A percentile compares a stretch with the other conserved stretches of the same genome.
Evolutionary conservation across 2,329 filamentous ascomycete genomes (phyloP).

Genomic region (Ophiostoma angusticollis): DNA sequence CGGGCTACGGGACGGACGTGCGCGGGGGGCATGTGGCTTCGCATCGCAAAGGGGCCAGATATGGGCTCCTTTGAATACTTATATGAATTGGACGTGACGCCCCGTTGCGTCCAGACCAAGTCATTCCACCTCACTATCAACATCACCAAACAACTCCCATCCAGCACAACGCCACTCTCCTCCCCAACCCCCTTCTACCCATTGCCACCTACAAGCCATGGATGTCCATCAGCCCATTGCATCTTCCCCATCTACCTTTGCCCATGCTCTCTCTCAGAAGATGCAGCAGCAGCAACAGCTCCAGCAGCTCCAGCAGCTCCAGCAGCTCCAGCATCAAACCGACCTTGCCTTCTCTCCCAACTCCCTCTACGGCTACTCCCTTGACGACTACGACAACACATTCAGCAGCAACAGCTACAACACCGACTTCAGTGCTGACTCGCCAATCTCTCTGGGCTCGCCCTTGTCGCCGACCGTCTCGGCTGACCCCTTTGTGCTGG

Average conservation of each 20-base stretch:
- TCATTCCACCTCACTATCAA: conserved; percentile 6
- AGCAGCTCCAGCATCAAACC: conserved; percentile 10
- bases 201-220: conserved; percentile 9
- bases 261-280: conserved; percentile 4
- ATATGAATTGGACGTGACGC: conserved; percentile 7
- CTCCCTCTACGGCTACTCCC: conserved; percentile 16
- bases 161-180: conserved; percentile 1
- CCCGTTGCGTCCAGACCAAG: conserved; percentile 2
- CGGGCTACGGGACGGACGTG: too few relatives aligned
- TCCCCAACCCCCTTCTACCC: not conserved
- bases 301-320: conserved; percentile 16
- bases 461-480: conserved; percentile 20
- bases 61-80: conserved; percentile 5
- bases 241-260: conserved; percentile 3
- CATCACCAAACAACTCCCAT: conserved; percentile 3
- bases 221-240: conserved; percentile 7
- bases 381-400: conserved; percentile 20
- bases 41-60: too few relatives aligned
- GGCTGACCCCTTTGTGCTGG: conserved; percentile 17
- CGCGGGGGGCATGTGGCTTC: too few relatives aligned
- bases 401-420: conserved; percentile 10
- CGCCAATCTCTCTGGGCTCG: conserved; percentile 23
- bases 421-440: conserved; percentile 24
- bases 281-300: conserved; percentile 13
- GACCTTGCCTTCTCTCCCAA: conserved; percentile 16